A percentile compares a stretch with the other conserved stretches of the same genome.
phyloP scores from a whole-genome alignment of 345 rosid species.

The Isatis tinctoria region DNA sequence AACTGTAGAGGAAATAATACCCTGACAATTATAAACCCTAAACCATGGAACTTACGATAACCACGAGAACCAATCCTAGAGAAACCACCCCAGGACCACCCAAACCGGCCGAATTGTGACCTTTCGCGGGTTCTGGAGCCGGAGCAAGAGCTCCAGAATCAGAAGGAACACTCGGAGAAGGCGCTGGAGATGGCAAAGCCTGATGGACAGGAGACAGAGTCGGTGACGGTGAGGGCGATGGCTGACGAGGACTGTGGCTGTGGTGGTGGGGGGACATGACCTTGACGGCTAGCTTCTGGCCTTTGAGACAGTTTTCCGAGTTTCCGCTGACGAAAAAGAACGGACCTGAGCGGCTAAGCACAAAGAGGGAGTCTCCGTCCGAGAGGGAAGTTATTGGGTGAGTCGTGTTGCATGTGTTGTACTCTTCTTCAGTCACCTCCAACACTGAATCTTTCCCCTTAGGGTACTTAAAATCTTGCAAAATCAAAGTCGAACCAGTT shows the following conservation, averaged over 20 bases:
- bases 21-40: background rate
- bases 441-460: constrained; percentile 58
- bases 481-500: background rate
- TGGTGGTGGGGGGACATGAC: constrained; percentile 42
- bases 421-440: constrained; percentile 52
- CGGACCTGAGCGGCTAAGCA: constrained; percentile 48
- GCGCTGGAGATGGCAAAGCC: constrained; percentile 15
- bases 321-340: constrained; percentile 67
- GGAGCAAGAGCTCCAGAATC: constrained; percentile 9
- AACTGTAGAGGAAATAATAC: background rate
- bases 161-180: constrained; percentile 21
- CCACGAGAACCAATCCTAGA: constrained; percentile 16
- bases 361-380: constrained; percentile 53
- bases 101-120: constrained; percentile 24
- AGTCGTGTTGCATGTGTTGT: constrained; percentile 56
- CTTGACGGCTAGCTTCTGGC: constrained; percentile 56
- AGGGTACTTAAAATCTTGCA: constrained; percentile 25
- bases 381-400: constrained; percentile 49
- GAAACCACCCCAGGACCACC: background rate
- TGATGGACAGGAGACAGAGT: constrained; percentile 6
- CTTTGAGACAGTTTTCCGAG: constrained; percentile 50
- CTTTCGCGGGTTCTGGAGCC: constrained; percentile 9
- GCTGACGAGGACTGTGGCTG: constrained; percentile 10
- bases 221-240: constrained; percentile 3
- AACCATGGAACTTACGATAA: constrained; percentile 4